phyloP scores from a whole-genome alignment of 1,139 yeast genomes.

The Debaryomyces subglobosus region DNA sequence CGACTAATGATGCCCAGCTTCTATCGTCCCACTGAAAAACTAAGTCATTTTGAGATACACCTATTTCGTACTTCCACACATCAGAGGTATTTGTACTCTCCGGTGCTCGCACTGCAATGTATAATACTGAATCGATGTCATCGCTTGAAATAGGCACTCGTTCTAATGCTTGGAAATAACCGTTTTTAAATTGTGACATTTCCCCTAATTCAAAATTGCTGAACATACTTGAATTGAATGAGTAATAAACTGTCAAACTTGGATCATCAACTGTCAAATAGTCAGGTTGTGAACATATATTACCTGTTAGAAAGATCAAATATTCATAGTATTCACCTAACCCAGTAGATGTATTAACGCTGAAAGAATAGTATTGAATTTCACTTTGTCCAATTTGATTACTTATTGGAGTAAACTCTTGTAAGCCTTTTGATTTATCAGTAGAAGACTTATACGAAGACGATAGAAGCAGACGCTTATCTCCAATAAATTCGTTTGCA shows the following conservation, averaged over 20 bases:
- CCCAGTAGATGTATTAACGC: slow-evolving; percentile 49
- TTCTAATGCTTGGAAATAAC: slow-evolving; percentile 61
- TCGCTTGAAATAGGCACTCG: slow-evolving; percentile 33
- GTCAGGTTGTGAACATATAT: slow-evolving; percentile 55
- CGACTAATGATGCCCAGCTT: slow-evolving; percentile 64
- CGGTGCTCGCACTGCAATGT: slow-evolving; percentile 54
- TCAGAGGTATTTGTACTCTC: slow-evolving; percentile 40
- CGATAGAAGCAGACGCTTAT: background rate
- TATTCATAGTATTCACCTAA: slow-evolving; percentile 54
- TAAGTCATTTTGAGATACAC: slow-evolving; percentile 66
- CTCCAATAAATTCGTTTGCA: background rate
- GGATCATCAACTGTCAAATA: slow-evolving; percentile 31
- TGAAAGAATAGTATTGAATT: slow-evolving; percentile 47
- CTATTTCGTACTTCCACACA: slow-evolving; percentile 65
- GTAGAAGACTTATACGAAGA: background rate
- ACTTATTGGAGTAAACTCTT: slow-evolving; percentile 49
- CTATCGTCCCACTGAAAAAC: slow-evolving; percentile 72
- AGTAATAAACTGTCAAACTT: slow-evolving; percentile 51
- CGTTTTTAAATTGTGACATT: slow-evolving; percentile 42
- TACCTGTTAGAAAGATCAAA: slow-evolving; percentile 62
- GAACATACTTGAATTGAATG: slow-evolving; percentile 49
- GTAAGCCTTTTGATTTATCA: slow-evolving; percentile 30
- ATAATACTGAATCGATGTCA: slow-evolving; percentile 32
- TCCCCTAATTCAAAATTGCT: slow-evolving; percentile 29
- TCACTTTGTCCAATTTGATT: slow-evolving; percentile 42